Evolutionary conservation across 805 yeast species (phyloP), one percentile per base, ranked within the genome.

Genomic region (Metschnikowia picachoensis): DNA sequence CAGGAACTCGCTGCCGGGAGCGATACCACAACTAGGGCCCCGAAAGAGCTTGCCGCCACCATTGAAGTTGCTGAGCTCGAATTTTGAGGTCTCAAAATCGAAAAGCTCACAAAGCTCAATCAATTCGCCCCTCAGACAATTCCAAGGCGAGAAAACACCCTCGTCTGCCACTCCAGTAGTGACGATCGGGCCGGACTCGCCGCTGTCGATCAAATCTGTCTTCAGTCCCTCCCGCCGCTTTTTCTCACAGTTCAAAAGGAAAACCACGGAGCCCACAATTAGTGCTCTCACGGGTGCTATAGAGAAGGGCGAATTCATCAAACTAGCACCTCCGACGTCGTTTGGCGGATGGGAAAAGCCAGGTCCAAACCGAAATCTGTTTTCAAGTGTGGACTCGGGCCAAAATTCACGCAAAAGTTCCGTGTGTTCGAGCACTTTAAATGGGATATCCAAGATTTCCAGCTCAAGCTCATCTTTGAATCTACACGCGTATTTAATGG

Each of bases 401-500:
- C 31, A 31, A 4, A 32, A 37, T 29, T 41, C 37, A 15, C 59
- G 68, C 2, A 63, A 65, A 31, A 63, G 60, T 49, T 65, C 71
- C 16, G 38, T 60, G 14, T 41, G 56, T 8, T 61, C 70, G 2
- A 46, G 53, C 10, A 38, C 51, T n/a, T 55, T 58, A 30, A 57
- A 50, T 32, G 60, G 62, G 6, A 56, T 71, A 10, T 52, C 61
- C 42, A 59, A 67, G 31, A 67, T 72, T 32, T 60, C 74, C 33
- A 67, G 73, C 47, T 66, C 73, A 29, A 66, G 67, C 45, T 66
- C 73, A 20, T 66, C 72, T 28, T 58, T 72, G 30, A 72, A 72
- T 49, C 60, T 72, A 39, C 67, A 71, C 46, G 76, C 73, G 9
- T 72, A 68, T 48, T 60, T 72, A 43, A 69, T 73, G 13, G 75